Base-by-base conservation (phyloP, 768 basidiomycete genomes). In the Auriscalpium microsporum region DNA sequence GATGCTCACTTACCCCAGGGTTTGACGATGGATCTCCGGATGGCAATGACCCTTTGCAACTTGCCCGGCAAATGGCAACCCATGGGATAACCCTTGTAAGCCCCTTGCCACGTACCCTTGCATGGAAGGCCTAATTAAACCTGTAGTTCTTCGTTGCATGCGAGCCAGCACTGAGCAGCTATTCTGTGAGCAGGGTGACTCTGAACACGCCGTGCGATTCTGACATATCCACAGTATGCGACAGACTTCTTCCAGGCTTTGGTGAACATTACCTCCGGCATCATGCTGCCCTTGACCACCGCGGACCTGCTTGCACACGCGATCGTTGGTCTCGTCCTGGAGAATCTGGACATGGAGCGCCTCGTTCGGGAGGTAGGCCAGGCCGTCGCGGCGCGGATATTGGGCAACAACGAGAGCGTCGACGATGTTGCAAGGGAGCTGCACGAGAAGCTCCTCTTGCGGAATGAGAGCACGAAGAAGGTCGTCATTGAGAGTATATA, bases 281-380 rank as follows among this genome's bases (percentile, higher is more conserved):
- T 94, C 52, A 96, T 97, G 92, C 80, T 98, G 8, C 95, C 95
- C 2, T 78, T 98, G 49, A 94, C 94, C 11, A 97, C 94, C 19
- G 95, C 95, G 48, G 90, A 94, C 69, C 79, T 96, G 38, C 83
- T 98, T 48, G 83, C 94, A 16, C 92, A 95, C 65, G 95, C 95
- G 34, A 98, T 98, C 56, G 93, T 94, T 54, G 95, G 94, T 36
- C 91, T 90, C 68, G 94, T 97, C 45, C 78, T 98, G 33, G 95
- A 98, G 73, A 96, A 97, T 65, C 83, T 97, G 57, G 95, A 98
- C 69, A 95, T 98, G 95, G 95, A 98, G 65, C 82, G 93, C 34
- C 79, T 98, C 40, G 92, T 98, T 55, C 83, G 84, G 38, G 95
- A 98, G 71, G 94, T 98, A 49, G 95, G 95, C 16, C 79, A 87